phyloP scores from a whole-genome alignment of 106 monocot genomes.

The Allium sativum region DNA sequence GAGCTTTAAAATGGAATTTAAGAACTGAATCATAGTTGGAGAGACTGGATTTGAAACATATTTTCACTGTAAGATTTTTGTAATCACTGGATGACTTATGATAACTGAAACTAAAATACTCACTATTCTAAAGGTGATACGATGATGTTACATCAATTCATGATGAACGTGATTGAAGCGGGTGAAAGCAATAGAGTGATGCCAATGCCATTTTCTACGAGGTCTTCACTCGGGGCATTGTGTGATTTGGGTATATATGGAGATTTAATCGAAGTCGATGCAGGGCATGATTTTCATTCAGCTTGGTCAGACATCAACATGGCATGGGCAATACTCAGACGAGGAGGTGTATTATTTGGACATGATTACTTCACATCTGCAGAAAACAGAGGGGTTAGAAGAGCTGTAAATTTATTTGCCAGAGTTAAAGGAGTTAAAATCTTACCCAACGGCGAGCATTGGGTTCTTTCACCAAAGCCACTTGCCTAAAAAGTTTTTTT shows the following conservation, averaged over 20 bases:
- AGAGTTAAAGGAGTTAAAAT: slow-evolving; percentile 22
- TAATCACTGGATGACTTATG: too few relatives aligned
- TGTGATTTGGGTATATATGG: slow-evolving; percentile 59
- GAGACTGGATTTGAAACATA: too few relatives aligned
- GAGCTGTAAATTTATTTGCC: slow-evolving; percentile 55
- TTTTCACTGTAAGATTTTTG: too few relatives aligned
- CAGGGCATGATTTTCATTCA: slow-evolving; percentile 79
- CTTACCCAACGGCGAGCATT: slow-evolving; percentile 13
- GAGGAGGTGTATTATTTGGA: slow-evolving; percentile 60
- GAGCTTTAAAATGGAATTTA: too few relatives aligned
- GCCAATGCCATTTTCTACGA: slow-evolving; percentile 62
- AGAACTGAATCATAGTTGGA: too few relatives aligned
- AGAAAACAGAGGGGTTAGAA: slow-evolving; percentile 46
- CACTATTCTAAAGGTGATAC: slow-evolving; percentile 21
- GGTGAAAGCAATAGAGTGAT: slow-evolving; percentile 21
- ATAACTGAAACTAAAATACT: too few relatives aligned
- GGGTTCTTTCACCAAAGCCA: slow-evolving; percentile 64
- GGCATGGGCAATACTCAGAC: slow-evolving; percentile 45
- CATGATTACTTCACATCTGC: slow-evolving; percentile 49
- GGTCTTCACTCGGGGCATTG: slow-evolving; percentile 32
- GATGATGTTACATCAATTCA: slow-evolving; percentile 59
- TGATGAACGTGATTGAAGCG: slow-evolving; percentile 32
- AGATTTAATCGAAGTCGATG: slow-evolving; percentile 74
- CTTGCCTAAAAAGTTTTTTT: background rate
- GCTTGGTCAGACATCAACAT: slow-evolving; percentile 64